A percentile compares a stretch with the other conserved stretches of the same genome.
phyloP scores from a whole-genome alignment of 1,139 yeast genomes.

The Pichia sp. region DNA sequence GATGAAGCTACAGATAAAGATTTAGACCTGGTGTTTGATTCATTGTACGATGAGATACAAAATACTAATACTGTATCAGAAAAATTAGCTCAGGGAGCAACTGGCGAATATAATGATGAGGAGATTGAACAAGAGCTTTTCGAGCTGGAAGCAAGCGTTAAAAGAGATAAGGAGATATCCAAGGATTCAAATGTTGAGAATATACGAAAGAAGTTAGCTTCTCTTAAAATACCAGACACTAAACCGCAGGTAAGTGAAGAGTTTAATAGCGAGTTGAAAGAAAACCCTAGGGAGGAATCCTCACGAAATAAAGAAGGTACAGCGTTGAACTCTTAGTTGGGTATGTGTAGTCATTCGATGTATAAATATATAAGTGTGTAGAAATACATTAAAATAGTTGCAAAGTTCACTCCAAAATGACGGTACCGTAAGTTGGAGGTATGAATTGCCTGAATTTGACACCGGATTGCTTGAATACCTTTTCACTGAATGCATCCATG shows the following conservation, averaged over 20 bases:
- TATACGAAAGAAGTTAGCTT: conserved; percentile 12
- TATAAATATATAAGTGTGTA: neutral
- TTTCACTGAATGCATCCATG: conserved; percentile 75
- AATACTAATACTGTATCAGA: conserved; percentile 31
- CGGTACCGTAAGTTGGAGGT: conserved; percentile 44
- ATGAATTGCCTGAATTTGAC: conserved; percentile 69
- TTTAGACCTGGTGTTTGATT: conserved; percentile 33
- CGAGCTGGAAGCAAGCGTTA: conserved; percentile 17
- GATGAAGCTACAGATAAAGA: conserved; percentile 18
- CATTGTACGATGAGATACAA: conserved; percentile 33
- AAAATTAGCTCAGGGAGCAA: conserved; percentile 28
- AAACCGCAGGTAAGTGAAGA: neutral
- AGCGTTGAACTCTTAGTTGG: neutral
- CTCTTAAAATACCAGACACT: conserved; percentile 14
- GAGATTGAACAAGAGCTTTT: conserved; percentile 27
- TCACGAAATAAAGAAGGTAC: neutral
- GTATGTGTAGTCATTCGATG: neutral
- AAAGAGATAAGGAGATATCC: neutral
- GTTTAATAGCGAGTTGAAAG: neutral
- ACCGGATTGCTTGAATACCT: conserved; percentile 70
- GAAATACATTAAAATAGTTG: too few species aligned
- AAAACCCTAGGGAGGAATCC: neutral
- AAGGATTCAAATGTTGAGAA: conserved; percentile 2
- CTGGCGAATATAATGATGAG: conserved; percentile 17
- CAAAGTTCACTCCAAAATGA: conserved; percentile 16